These are phyloP conservation scores for Trypanosoma melophagium DNA, from an alignment of 208 protist species.

Conservation along the genomic window DNA sequence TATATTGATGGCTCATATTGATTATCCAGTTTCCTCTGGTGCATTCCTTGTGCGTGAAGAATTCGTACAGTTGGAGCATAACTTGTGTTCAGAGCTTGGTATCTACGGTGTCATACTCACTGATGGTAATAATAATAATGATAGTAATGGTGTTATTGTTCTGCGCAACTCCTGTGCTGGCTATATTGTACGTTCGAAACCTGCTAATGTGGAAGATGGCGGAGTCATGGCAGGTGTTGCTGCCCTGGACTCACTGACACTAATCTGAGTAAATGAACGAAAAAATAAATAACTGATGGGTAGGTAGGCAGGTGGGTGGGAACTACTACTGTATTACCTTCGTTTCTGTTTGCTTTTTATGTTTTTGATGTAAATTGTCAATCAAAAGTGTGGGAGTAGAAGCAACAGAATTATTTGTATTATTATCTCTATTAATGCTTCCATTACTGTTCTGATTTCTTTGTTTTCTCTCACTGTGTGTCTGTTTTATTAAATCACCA, in stretches of 20 bases:
- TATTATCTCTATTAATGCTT: neutral
- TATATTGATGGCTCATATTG: constrained; percentile 91
- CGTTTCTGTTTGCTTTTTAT: neutral
- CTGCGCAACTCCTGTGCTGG: constrained; percentile 69
- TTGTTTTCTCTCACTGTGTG: neutral
- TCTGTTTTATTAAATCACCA: constrained; percentile 16
- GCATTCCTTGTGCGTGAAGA: constrained; percentile 57
- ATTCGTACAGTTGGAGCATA: constrained; percentile 50
- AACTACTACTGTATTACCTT: neutral
- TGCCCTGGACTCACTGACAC: constrained; percentile 79
- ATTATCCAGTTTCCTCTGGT: constrained; percentile 49
- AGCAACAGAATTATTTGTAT: neutral
- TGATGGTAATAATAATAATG: constrained; percentile 17
- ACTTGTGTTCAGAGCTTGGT: constrained; percentile 86
- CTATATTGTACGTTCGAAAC: constrained; percentile 92
- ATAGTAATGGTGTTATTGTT: constrained; percentile 9
- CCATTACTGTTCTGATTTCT: neutral
- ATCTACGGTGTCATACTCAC: constrained; percentile 83
- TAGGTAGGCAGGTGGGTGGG: neutral
- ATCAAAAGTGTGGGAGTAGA: no score
- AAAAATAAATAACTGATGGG: constrained; percentile 15
- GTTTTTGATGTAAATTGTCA: neutral
- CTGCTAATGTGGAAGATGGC: constrained; percentile 85
- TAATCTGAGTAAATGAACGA: constrained; percentile 9
- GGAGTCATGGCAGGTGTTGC: constrained; percentile 94